Base-by-base conservation (phyloP, 1,139 yeast species). In the Scheffersomyces segobiensis region DNA sequence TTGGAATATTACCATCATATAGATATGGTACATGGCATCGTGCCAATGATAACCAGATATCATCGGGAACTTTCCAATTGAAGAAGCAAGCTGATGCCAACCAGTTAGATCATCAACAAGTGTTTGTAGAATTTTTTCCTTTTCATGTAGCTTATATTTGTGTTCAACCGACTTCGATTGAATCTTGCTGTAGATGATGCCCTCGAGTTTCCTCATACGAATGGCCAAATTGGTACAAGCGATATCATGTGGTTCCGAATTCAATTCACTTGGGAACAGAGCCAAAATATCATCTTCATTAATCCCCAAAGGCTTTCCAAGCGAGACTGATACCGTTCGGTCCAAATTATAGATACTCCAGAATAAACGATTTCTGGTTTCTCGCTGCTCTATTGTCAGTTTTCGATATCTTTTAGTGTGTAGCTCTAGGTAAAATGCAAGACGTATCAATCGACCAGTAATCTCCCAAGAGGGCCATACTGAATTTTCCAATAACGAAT, bases 301-400 rank as follows among this genome's bases (percentile, higher is more conserved):
- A 19, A 83, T 73, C 0, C 80, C 76, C 19, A 80, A 74, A 2
- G 81, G 79, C 56, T 84, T 70, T 1, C 84, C 84, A 17, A 81
- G 64, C 3, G 83, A 73, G 0, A 78, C 71, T 1, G 83, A 76
- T 19, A 82, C 74, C 19, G 79, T 65, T 52, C 84, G 65, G 62
- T 83, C 87, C 68, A 78, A 79, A 56, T 77, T 78, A 61, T 79
- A 82, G 12, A 81, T 80, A 53, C 83, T 77, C 87, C 87, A 83
- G 61, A 82, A 82, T 5, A 82, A 67, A 53, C 86, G 67, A 2
- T 74, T 72, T 54, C 80, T 66, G 70, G 76, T 71, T 63, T 82
- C 86, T 3, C 71, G 68, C 51, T 78, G 79, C 62, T 56, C 49
- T 12, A 67, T 64, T 0, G 69, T 62, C 63, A 3, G 57, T 64